A percentile compares a stretch with the other conserved stretches of the same genome.
phyloP scores from a whole-genome alignment of 2,329 filamentous ascomycete species.

The Gliomastix tumulicola region DNA sequence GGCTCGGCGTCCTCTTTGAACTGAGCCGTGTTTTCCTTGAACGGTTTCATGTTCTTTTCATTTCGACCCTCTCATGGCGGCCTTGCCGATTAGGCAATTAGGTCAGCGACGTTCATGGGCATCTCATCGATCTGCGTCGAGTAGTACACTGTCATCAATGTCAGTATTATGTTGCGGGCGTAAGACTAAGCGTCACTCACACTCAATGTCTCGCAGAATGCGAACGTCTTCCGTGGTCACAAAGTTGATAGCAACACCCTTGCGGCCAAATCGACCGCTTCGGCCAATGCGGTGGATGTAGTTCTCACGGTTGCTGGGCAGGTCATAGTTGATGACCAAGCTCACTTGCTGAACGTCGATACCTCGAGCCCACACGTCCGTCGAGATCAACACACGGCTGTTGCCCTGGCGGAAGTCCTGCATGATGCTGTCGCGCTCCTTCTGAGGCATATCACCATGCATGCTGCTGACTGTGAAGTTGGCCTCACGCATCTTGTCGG shows the following conservation, averaged over 20 bases:
- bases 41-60: background rate
- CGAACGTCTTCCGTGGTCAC: conserved; percentile 97
- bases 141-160: conserved; percentile 63
- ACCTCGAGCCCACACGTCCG: conserved; percentile 95
- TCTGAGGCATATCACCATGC: conserved; percentile 99
- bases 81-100: conserved; percentile 43
- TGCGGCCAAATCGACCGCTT: conserved; percentile 90
- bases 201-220: conserved; percentile 93
- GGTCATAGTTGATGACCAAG: conserved; percentile 97
- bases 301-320: conserved; percentile 98
- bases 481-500: conserved; percentile 97
- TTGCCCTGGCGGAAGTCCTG: conserved; percentile 97
- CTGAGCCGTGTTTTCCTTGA: conserved; percentile 1
- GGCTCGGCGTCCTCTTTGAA: conserved; percentile 7
- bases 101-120: conserved; percentile 85
- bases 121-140: conserved; percentile 97
- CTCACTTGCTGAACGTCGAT: conserved; percentile 99
- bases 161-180: conserved; percentile 20
- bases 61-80: background rate
- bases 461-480: conserved; percentile 99
- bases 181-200: conserved; percentile 40
- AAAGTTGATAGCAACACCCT: conserved; percentile 99
- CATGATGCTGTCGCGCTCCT: conserved; percentile 98
- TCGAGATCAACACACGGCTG: conserved; percentile 92
- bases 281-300: conserved; percentile 98